Evolutionary conservation across 495 filamentous ascomycete genomes (phyloP).

Genomic region (Coniosporium apollinis): DNA sequence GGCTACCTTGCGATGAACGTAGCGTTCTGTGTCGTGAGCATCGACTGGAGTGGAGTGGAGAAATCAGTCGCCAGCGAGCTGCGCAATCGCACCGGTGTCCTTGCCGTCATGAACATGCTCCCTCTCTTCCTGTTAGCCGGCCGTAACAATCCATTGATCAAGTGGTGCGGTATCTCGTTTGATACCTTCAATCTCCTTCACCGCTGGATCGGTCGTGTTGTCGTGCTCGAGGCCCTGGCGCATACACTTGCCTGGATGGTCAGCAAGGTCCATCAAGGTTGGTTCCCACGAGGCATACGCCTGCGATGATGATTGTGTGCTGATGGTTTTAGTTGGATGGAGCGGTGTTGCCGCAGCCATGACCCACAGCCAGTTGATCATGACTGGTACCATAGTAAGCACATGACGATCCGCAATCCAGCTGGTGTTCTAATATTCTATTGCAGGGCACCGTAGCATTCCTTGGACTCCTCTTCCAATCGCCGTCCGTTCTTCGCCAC

Average conservation of each 20-base stretch:
- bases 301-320: constrained; percentile 7
- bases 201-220: constrained; percentile 84
- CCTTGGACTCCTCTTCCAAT: constrained; percentile 39
- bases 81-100: constrained; percentile 57
- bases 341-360: constrained; percentile 34
- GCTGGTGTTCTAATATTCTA: background rate
- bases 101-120: constrained; percentile 67
- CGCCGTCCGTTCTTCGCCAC: constrained; percentile 64
- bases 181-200: constrained; percentile 94
- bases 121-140: constrained; percentile 51
- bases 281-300: constrained; percentile 7
- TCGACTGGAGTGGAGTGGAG: constrained; percentile 36
- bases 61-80: constrained; percentile 39
- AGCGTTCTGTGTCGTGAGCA: constrained; percentile 39
- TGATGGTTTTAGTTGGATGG: constrained; percentile 37
- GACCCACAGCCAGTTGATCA: constrained; percentile 12
- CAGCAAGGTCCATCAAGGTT: constrained; percentile 44
- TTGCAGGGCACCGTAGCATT: constrained; percentile 30
- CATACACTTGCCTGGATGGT: constrained; percentile 58
- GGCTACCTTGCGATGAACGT: constrained; percentile 48
- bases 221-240: constrained; percentile 56
- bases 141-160: constrained; percentile 53
- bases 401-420: background rate
- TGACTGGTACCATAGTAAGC: constrained; percentile 18
- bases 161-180: constrained; percentile 69